Evolutionary conservation across 1,284 basidiomycete species (phyloP), one percentile per base, ranked within the genome.

Genomic region (Cutaneotrichosporon sp.): DNA sequence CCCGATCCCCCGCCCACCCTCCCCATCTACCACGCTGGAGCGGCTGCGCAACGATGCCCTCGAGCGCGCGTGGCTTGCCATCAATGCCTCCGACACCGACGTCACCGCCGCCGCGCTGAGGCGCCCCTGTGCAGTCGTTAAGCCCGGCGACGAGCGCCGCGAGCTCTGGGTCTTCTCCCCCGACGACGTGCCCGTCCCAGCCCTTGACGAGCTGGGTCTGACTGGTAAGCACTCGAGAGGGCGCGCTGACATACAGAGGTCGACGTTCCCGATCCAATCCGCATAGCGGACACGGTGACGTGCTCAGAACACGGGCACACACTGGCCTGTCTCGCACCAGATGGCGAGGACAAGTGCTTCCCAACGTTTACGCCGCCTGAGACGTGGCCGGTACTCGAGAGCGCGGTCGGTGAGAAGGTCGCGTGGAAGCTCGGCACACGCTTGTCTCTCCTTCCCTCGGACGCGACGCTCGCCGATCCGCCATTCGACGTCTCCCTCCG

Each of bases 31-130:
- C 20, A 34, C 38, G 25, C 33, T 58, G 31, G 47, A 24, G 11
- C 51, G 64, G 46, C 58, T 66, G 10, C 64, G 64, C 9, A 18
- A 53, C 25, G 69, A 72, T 29, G 62, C 68, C 2, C 49, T 72
- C 27, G 73, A 73, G 50, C 46, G 34, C 29, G 67, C 64, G 11
- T 73, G 73, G 73, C 53, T 65, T 14, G 55, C 54, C 1, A 22
- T 75, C 49, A 71, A 70, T 49, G 45, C 61, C 33, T 50, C 47
- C 7, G 42, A 42, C 27, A 54, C 22, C 24, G 54, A 58, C 22
- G 46, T 47, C 9, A 55, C 60, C 11, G 22, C 52, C n/a, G 27
- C 46, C 9, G 57, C 59, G 1, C 52, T 63, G 34, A 38, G 13
- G 4, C 20, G 29, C 27, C 31, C 54, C 16, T 62, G 60, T 20